Base-by-base conservation (phyloP, 306 rosid genomes). In the Casuarina cunninghamiana region DNA sequence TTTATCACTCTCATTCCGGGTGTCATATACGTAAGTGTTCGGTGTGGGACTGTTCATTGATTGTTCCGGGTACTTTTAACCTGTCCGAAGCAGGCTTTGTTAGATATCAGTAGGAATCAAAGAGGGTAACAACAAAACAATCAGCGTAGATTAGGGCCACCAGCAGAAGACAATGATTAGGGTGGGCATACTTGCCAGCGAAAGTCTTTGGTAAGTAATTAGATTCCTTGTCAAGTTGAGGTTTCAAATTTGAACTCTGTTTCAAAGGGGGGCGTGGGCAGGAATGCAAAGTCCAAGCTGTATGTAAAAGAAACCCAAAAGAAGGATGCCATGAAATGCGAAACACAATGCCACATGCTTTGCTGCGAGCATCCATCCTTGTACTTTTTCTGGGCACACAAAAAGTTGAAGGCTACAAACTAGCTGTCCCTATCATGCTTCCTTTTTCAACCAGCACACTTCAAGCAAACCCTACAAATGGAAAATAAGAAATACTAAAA, bases 311-410 rank as follows among this genome's bases (percentile, higher is more conserved):
- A 77, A 83, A 41, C 85, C 78, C 51, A 65, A 73, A 81, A 75
- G 74, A 83, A 92, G 84, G 86, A 87, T 90, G 94, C 90, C 88
- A 91, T 84, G 89, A 81, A 95, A 89, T 92, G 93, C 91, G 97
- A 90, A 92, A 88, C 98, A 95, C 96, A 84, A 87, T 71, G 80
- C 89, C 97, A 91, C 93, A 83, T 91, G 95, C 89, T 77, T 84
- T 90, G 96, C 85, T 90, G 82, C 81, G 71, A 88, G 88, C 87
- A 88, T 88, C 98, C 93, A 75, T 87, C 83, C 87, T 88, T 90
- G 95, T 86, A 87, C 97, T 92, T 79, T 81, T 84, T 79, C 87
- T 86, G 65, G 79, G 86, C 77, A 82, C 74, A 65, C 69, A 84
- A 89, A 26, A 92, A 92, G 87, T 83, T 86, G 93, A 92, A 86